phyloP scores from a whole-genome alignment of 148 eudicot species.

The Rhododendron mucronatum region DNA sequence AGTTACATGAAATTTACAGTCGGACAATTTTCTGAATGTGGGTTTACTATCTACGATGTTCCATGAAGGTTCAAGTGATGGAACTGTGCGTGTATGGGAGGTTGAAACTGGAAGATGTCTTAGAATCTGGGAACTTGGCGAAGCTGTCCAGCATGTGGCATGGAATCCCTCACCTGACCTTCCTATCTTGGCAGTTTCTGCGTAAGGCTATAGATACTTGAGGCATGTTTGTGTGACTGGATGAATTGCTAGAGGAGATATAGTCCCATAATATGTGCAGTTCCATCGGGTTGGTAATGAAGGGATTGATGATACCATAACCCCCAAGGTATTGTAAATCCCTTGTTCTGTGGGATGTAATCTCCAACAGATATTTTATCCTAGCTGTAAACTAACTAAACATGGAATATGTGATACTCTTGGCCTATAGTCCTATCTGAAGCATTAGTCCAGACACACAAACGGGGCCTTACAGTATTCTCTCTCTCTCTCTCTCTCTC shows the following conservation, averaged over 20 bases:
- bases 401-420: not conserved
- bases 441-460: not conserved
- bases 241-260: not conserved
- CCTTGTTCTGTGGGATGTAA: not conserved
- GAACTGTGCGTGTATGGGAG: constrained; percentile 89
- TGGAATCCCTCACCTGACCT: constrained; percentile 88
- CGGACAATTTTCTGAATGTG: not conserved
- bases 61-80: constrained; percentile 73
- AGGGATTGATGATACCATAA: not conserved
- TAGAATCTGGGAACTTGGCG: constrained; percentile 75
- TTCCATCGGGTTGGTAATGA: not conserved
- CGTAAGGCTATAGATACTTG: constrained; percentile 40
- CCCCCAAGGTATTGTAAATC: not conserved
- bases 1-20: not conserved
- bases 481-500: not conserved
- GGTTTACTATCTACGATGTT: not conserved
- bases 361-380: not conserved
- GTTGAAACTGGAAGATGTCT: constrained; percentile 89
- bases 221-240: not conserved
- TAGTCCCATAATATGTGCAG: not conserved
- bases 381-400: not conserved
- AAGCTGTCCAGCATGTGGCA: constrained; percentile 58
- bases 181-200: constrained; percentile 77
- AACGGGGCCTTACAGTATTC: not conserved
- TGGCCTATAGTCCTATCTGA: not conserved